These are phyloP conservation scores for Tylopilus intermedius DNA, from an alignment of 768 basidiomycete species.

Conservation along the genomic window DNA sequence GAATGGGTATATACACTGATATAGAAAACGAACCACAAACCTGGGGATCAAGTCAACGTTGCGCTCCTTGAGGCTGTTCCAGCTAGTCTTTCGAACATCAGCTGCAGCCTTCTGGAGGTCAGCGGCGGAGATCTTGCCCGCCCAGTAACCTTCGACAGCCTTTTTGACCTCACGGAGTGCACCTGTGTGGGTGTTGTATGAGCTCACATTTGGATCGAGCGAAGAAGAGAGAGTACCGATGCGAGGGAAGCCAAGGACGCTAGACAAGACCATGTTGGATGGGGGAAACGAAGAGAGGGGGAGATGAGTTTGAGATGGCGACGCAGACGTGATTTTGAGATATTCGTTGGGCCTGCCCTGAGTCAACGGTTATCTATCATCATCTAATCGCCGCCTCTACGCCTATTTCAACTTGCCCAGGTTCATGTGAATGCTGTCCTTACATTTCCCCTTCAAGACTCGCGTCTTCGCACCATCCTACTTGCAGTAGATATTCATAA, in stretches of 20 bases:
- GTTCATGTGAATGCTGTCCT: too few species aligned
- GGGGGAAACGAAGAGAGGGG: constrained; percentile 16
- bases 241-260: constrained; percentile 89
- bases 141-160: constrained; percentile 99
- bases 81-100: constrained; percentile 83
- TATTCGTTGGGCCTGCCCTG: constrained; percentile 30
- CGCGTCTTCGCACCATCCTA: too few species aligned
- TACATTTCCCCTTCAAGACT: too few species aligned
- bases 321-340: constrained; percentile 27
- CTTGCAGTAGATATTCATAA: too few species aligned
- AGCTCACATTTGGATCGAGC: background rate
- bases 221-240: constrained; percentile 44
- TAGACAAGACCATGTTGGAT: constrained; percentile 64
- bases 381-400: constrained; percentile 19
- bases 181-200: constrained; percentile 42
- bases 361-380: constrained; percentile 21
- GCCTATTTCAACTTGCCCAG: too few species aligned
- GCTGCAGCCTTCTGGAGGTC: constrained; percentile 86
- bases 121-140: constrained; percentile 79
- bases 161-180: constrained; percentile 95
- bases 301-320: constrained; percentile 1
- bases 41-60: constrained; percentile 91
- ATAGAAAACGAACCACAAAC: constrained; percentile 39
- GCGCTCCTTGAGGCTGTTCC: constrained; percentile 77
- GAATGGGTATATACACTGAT: constrained; percentile 11